phyloP scores from a whole-genome alignment of 345 rosid genomes.

The rapeseed (Brassica napus) region DNA sequence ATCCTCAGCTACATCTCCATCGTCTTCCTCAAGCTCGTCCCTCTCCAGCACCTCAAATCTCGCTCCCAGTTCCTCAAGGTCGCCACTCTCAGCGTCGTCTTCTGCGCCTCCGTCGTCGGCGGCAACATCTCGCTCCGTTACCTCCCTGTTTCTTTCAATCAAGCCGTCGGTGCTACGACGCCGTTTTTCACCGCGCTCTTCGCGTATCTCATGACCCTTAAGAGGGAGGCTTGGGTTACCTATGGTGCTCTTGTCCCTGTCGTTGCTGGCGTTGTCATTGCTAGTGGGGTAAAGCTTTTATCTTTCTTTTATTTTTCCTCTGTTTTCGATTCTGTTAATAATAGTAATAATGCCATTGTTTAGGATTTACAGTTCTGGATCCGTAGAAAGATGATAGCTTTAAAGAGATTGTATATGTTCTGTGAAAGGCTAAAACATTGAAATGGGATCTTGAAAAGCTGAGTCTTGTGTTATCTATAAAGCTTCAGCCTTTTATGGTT shows the following conservation, averaged over 20 bases:
- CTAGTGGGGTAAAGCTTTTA: conserved; percentile 76
- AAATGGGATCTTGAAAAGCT: neutral
- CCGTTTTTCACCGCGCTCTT: conserved; percentile 90
- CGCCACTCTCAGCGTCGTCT: conserved; percentile 68
- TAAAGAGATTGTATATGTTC: neutral
- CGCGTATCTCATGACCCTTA: conserved; percentile 74
- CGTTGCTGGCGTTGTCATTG: conserved; percentile 78
- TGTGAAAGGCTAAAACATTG: neutral
- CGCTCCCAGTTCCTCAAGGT: conserved; percentile 2
- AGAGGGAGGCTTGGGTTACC: conserved; percentile 91
- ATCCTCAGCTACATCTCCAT: conserved; percentile 85
- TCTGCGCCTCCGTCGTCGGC: conserved; percentile 93
- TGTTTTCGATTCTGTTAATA: conserved; percentile 13
- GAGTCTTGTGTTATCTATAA: conserved; percentile 20
- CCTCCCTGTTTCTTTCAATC: conserved; percentile 90
- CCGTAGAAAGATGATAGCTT: neutral
- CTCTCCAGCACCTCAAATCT: conserved; percentile 51
- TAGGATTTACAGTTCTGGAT: neutral
- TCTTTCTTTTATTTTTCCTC: neutral
- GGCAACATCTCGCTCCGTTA: conserved; percentile 86
- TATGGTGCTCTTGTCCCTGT: conserved; percentile 87
- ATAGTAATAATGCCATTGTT: neutral
- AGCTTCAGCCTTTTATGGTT: conserved; percentile 27
- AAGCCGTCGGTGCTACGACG: conserved; percentile 96
- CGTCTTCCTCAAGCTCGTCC: conserved; percentile 78